Evolutionary conservation across 768 basidiomycete genomes (phyloP).

Genomic region (Lactifluus pinguis): DNA sequence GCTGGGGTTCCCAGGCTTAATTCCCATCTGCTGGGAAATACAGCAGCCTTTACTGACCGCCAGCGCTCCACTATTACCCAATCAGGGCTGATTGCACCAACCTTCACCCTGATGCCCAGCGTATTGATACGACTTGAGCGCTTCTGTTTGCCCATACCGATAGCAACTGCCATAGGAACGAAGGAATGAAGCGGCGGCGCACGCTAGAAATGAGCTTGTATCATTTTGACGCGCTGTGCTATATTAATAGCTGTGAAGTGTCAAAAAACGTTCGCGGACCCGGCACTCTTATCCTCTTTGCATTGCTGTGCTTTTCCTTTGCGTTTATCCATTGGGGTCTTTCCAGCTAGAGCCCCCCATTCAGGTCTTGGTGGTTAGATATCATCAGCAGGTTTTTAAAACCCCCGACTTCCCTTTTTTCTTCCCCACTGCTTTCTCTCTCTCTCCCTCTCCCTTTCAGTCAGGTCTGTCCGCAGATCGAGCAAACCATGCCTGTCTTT

Average conservation of each 20-base stretch:
- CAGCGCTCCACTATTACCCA: too few species aligned
- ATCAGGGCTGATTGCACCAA: too few species aligned
- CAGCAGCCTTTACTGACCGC: too few species aligned
- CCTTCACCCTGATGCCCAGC: background rate
- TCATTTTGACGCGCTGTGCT: background rate
- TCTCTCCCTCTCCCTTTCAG: background rate
- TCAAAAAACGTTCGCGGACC: background rate
- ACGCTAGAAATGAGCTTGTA: background rate
- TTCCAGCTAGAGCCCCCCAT: background rate
- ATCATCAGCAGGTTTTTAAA: background rate
- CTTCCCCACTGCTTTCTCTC: background rate
- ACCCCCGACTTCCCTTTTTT: background rate
- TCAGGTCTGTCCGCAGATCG: too few species aligned
- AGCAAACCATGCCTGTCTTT: background rate
- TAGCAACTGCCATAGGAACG: constrained; percentile 4
- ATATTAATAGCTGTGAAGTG: background rate
- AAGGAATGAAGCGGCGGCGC: background rate
- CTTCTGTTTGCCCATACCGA: background rate
- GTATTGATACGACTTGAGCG: background rate
- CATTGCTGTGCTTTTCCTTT: background rate
- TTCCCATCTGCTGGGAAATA: too few species aligned
- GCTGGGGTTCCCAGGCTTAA: too few species aligned
- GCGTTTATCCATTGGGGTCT: too few species aligned
- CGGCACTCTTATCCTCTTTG: background rate
- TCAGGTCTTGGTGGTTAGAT: background rate